phyloP scores from a whole-genome alignment of 75 land plant species.

The Selaginella moellendorffii region DNA sequence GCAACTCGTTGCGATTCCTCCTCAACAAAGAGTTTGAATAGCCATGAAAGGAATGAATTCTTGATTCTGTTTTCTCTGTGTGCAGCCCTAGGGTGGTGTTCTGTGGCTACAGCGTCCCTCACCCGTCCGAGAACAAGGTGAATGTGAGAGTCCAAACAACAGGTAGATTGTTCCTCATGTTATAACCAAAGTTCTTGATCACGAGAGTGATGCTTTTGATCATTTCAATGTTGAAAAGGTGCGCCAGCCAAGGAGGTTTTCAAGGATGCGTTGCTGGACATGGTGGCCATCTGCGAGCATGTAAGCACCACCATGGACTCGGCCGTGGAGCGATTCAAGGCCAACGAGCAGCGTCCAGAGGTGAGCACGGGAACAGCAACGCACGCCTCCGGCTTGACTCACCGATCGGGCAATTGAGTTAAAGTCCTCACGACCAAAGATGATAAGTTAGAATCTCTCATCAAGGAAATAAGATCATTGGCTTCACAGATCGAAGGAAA shows the following conservation, averaged over 20 bases:
- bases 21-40: conserved; percentile 34
- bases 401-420: too few relatives aligned
- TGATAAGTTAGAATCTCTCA: too few relatives aligned
- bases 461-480: too few relatives aligned
- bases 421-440: too few relatives aligned
- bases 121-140: conserved; percentile 79
- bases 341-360: neutral
- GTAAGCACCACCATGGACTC: conserved; percentile 49
- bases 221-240: conserved; percentile 22
- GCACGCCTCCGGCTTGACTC: too few relatives aligned
- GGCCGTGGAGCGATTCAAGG: conserved; percentile 22
- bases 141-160: conserved; percentile 90
- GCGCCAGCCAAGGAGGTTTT: conserved; percentile 64
- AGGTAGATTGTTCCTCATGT: too few relatives aligned
- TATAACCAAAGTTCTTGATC: too few relatives aligned
- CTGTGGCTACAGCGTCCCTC: conserved; percentile 91
- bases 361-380: neutral
- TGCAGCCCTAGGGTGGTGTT: conserved; percentile 73
- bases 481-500: too few relatives aligned
- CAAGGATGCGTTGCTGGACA: conserved; percentile 59
- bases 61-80: neutral
- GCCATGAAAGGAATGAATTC: too few relatives aligned
- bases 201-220: too few relatives aligned
- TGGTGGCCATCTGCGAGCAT: conserved; percentile 55
- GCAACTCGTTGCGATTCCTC: conserved; percentile 37